A percentile compares a stretch with the other conserved stretches of the same genome.
Evolutionary conservation across 2,329 filamentous ascomycete species (phyloP).

Genomic region (Penicillium crustosum): DNA sequence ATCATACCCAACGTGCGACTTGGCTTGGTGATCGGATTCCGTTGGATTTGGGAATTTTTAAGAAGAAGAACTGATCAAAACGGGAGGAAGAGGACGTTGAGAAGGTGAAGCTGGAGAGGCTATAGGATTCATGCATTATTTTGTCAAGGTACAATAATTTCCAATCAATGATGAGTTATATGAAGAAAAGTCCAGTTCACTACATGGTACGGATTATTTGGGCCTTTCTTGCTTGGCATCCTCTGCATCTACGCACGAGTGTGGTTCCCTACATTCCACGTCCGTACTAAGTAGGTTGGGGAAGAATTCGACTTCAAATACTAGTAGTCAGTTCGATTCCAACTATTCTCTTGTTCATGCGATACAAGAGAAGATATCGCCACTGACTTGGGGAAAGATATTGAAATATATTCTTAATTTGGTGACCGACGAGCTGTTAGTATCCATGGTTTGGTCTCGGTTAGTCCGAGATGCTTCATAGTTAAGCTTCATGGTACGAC

Average conservation of each 20-base stretch:
- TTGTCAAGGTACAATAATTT: neutral
- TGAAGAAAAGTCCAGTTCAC: neutral
- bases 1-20: conserved; percentile 47
- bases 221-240: neutral
- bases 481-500: neutral
- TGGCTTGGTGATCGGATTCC: conserved; percentile 50
- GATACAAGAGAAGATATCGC: neutral
- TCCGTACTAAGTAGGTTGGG: neutral
- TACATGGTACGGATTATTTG: neutral
- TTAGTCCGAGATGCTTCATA: neutral
- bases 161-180: neutral
- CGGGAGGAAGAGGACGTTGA: conserved; percentile 17
- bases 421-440: neutral
- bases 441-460: neutral
- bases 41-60: conserved; percentile 43
- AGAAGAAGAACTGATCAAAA: conserved; percentile 29
- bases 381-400: neutral
- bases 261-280: neutral
- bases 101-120: conserved; percentile 1
- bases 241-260: neutral
- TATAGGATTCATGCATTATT: neutral
- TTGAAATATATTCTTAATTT: neutral
- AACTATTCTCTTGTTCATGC: neutral
- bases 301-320: neutral
- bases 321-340: neutral